phyloP scores from a whole-genome alignment of 768 basidiomycete species.

The Lentinus tigrinus region DNA sequence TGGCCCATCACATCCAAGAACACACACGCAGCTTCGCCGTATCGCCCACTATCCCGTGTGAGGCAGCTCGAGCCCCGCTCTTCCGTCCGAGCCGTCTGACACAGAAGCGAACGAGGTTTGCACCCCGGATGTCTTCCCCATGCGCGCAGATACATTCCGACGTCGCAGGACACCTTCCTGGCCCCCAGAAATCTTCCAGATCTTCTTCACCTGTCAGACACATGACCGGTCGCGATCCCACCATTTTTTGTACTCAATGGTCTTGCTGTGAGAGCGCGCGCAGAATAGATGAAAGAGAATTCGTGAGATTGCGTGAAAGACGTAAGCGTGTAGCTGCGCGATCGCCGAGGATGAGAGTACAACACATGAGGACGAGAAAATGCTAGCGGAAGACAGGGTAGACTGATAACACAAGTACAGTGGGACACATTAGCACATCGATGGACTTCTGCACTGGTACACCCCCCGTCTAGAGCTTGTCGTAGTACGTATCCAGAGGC shows the following conservation, averaged over 20 bases:
- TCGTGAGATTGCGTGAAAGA: slow-evolving; percentile 18
- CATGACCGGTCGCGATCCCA: neutral
- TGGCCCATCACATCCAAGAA: too few relatives aligned
- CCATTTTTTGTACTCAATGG: neutral
- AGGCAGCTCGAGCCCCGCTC: too few relatives aligned
- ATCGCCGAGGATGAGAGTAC: slow-evolving; percentile 15
- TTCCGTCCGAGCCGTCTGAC: neutral
- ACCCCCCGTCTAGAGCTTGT: slow-evolving; percentile 53
- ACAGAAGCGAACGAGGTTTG: neutral
- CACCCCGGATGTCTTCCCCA: neutral
- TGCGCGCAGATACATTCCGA: neutral
- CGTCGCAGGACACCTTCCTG: neutral
- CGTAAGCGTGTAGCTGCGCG: slow-evolving; percentile 16
- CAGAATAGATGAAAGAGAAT: slow-evolving; percentile 1
- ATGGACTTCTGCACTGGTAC: slow-evolving; percentile 23
- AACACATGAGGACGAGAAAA: slow-evolving; percentile 15
- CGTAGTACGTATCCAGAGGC: slow-evolving; percentile 85
- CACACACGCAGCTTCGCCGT: too few relatives aligned
- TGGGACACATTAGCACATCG: slow-evolving; percentile 20
- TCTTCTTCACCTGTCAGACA: neutral
- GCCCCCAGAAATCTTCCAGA: neutral
- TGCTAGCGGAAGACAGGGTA: slow-evolving; percentile 19
- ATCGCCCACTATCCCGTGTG: too few relatives aligned
- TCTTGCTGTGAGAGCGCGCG: neutral
- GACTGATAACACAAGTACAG: slow-evolving; percentile 21